Evolutionary conservation across 2,329 filamentous ascomycete species (phyloP), one percentile per base, ranked within the genome.

Genomic region (Scedosporium apiospermum): DNA sequence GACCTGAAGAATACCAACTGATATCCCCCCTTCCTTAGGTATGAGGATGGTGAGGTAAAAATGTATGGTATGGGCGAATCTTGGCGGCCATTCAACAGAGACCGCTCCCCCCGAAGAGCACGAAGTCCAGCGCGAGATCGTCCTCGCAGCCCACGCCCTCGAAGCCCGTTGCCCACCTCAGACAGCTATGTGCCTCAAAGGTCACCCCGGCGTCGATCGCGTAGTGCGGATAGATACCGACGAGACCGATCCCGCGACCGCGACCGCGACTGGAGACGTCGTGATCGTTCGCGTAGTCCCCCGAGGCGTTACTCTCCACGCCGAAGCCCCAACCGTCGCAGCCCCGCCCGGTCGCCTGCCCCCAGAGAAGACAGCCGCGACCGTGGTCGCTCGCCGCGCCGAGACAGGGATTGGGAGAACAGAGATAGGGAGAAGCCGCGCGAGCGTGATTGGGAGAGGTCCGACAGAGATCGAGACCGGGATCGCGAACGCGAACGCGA

Each of bases 41-140:
- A 83, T 68, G 82, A 86, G 66, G 83, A 86, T 66, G 83, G 83
- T 55, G 83, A 86, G 73, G 83, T 86, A 62, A 81, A 84, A 65
- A 77, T 83, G 68, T 86, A 85, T 70, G 83, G 83, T 60, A 83
- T 83, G 12, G 83, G 83, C 64, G 83, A 86, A 72, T 85, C 82
- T 44, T 86, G 84, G 76, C 76, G 83, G 64, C 83, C 83, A 10
- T 85, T 81, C 64, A 83, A 83, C 60, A 73, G 79, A 62, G 75
- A 73, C 63, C 73, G 74, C 59, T 78, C 66, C 64, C 68, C 68
- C 16, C 67, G 72, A 57, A 69, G 71, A 64, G 64, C 67, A 21
- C 70, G 72, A 62, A 75, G 73, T 64, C 73, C 72, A 10, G 69
- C 23, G 65, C 64, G 65, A 41, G 72, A 73, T 23, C 71, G 77